Conservation (phyloP, 495 filamentous ascomycete genomes). For the Bryoglossum gracile region DNA sequence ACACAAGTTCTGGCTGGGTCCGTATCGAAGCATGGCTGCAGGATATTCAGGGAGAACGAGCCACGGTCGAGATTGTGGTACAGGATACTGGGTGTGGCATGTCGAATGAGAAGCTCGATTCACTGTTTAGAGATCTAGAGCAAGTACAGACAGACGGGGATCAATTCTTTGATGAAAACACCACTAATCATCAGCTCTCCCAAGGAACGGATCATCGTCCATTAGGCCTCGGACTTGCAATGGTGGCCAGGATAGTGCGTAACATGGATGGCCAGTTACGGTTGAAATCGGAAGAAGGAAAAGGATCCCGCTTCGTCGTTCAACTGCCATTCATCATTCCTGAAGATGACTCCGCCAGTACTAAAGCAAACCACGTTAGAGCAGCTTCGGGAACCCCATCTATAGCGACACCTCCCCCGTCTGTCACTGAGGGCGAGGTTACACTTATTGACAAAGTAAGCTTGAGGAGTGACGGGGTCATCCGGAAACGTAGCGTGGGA, state of each 20-base stretch:
- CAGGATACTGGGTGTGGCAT: conserved; percentile 81
- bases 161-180: conserved; percentile 28
- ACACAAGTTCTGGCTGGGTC: conserved; percentile 65
- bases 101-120: conserved; percentile 60
- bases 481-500: conserved; percentile 31
- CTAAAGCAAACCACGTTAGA: background rate
- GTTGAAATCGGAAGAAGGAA: conserved; percentile 79
- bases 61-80: conserved; percentile 60
- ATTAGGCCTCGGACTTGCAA: conserved; percentile 76
- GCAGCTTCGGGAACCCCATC: conserved; percentile 6
- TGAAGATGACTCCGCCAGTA: conserved; percentile 28
- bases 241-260: conserved; percentile 76
- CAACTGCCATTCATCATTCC: conserved; percentile 62
- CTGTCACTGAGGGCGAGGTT: conserved; percentile 42
- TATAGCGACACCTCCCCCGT: conserved; percentile 25
- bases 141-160: conserved; percentile 61
- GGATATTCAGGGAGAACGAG: conserved; percentile 23
- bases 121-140: conserved; percentile 79
- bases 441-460: conserved; percentile 45
- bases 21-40: conserved; percentile 59
- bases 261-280: conserved; percentile 88
- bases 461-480: conserved; percentile 13
- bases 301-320: conserved; percentile 76
- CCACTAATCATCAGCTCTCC: conserved; percentile 25
- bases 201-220: conserved; percentile 25